phyloP scores from a whole-genome alignment of 345 rosid species.

The Arabis hirsuta region DNA sequence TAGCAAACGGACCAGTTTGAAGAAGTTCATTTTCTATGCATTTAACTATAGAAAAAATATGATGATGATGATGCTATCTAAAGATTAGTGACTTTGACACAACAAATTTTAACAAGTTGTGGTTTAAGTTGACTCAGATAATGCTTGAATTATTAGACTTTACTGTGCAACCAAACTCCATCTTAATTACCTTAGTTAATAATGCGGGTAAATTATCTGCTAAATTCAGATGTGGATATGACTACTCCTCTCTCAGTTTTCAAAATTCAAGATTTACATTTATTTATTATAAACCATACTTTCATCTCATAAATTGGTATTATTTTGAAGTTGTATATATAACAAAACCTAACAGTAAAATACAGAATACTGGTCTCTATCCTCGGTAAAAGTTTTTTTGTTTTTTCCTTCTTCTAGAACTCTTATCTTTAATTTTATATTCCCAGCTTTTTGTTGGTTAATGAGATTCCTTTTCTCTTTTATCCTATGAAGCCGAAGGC shows the following conservation, averaged over 20 bases:
- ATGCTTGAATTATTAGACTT: slow-evolving; percentile 34
- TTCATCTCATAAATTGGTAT: too few relatives aligned
- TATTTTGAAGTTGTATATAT: too few relatives aligned
- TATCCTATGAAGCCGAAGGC: slow-evolving; percentile 37
- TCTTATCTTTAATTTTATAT: slow-evolving; percentile 24
- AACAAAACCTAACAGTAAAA: neutral
- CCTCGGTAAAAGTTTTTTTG: slow-evolving; percentile 30
- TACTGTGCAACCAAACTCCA: slow-evolving; percentile 38
- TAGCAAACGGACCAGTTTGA: too few relatives aligned
- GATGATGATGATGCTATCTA: too few relatives aligned
- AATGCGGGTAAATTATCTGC: slow-evolving; percentile 9
- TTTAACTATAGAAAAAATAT: too few relatives aligned
- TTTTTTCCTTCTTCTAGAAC: slow-evolving; percentile 24
- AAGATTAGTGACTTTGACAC: too few relatives aligned
- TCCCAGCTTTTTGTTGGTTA: slow-evolving; percentile 43
- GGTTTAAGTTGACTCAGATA: slow-evolving; percentile 27
- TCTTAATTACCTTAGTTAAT: slow-evolving; percentile 10
- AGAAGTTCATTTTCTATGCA: too few relatives aligned
- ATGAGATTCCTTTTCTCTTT: slow-evolving; percentile 41
- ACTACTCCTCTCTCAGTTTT: neutral
- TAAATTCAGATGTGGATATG: slow-evolving; percentile 5
- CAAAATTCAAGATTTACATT: too few relatives aligned
- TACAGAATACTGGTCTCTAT: slow-evolving; percentile 2
- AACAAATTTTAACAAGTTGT: slow-evolving; percentile 19
- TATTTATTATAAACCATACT: too few relatives aligned